Conservation (phyloP, 2,329 filamentous ascomycete genomes). For the Akanthomyces muscarius region DNA sequence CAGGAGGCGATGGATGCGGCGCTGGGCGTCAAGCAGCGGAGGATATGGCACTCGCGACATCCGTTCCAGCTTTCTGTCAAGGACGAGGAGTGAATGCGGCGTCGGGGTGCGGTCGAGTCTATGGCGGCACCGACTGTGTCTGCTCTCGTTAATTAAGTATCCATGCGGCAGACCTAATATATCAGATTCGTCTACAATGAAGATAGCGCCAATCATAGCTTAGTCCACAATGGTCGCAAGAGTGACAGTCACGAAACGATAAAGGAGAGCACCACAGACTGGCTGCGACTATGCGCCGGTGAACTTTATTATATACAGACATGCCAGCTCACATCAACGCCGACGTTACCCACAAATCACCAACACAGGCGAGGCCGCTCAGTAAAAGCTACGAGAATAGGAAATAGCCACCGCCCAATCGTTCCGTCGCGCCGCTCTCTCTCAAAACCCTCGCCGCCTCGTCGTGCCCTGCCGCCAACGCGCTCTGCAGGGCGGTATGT, state of each 20-base stretch:
- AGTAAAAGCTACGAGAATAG: background rate
- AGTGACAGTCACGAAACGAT: background rate
- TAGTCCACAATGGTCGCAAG: background rate
- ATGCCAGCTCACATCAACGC: no score
- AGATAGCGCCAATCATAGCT: background rate
- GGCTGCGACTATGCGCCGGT: no score
- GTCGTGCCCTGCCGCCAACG: slow-evolving; percentile 34
- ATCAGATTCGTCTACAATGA: background rate
- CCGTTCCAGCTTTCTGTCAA: slow-evolving; percentile 52
- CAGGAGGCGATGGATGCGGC: slow-evolving; percentile 55
- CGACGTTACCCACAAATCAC: no score
- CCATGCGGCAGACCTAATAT: background rate
- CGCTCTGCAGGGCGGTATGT: slow-evolving; percentile 33
- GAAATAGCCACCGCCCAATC: background rate
- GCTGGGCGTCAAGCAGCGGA: slow-evolving; percentile 55
- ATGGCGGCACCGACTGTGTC: background rate
- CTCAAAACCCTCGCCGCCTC: slow-evolving; percentile 39
- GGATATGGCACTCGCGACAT: slow-evolving; percentile 61
- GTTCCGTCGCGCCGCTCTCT: slow-evolving; percentile 29
- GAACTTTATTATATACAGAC: no score
- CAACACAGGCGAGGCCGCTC: no score
- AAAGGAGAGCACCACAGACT: no score
- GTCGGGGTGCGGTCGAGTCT: background rate
- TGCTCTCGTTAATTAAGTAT: background rate
- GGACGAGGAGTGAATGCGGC: slow-evolving; percentile 33